Evolutionary conservation across 768 basidiomycete species (phyloP).

Genomic region (Rhodotorula graminis): DNA sequence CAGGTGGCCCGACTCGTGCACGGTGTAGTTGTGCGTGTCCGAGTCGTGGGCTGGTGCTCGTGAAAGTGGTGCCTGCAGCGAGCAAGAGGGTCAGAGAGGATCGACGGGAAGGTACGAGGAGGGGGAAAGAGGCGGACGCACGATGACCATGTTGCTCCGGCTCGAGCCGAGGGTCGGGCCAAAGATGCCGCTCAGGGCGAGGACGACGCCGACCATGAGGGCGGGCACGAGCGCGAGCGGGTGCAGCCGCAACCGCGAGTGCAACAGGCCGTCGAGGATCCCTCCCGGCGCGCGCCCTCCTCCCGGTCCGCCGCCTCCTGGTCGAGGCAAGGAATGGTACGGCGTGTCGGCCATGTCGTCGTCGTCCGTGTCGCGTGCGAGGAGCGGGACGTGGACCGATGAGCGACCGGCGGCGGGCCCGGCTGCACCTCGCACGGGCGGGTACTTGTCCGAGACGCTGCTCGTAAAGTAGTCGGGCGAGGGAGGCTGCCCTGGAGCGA

Average conservation of each 20-base stretch:
- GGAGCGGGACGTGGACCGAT: conserved; percentile 24
- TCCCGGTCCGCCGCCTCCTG: not conserved
- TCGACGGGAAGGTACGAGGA: not conserved
- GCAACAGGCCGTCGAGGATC: not conserved
- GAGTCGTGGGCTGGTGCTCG: not conserved
- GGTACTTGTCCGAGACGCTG: conserved; percentile 3
- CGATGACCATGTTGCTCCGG: conserved; percentile 6
- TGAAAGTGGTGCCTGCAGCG: not conserved
- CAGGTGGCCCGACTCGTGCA: conserved; percentile 34
- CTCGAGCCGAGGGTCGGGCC: not conserved
- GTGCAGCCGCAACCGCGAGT: conserved; percentile 26
- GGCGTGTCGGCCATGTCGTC: conserved; percentile 2
- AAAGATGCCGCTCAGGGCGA: conserved; percentile 10
- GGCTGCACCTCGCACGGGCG: not conserved
- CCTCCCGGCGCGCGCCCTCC: no score
- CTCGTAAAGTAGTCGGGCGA: not conserved
- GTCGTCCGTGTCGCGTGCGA: conserved; percentile 5
- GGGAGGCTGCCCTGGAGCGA: no score
- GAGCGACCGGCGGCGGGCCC: not conserved
- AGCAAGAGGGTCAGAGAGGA: no score
- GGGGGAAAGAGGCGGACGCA: not conserved
- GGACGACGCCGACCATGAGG: conserved; percentile 20
- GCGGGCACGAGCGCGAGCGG: conserved; percentile 29
- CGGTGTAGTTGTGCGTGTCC: conserved; percentile 14
- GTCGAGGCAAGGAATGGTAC: not conserved